Conservation (phyloP, 1,139 yeast species). For the Saccharomycopsis hybrid region DNA sequence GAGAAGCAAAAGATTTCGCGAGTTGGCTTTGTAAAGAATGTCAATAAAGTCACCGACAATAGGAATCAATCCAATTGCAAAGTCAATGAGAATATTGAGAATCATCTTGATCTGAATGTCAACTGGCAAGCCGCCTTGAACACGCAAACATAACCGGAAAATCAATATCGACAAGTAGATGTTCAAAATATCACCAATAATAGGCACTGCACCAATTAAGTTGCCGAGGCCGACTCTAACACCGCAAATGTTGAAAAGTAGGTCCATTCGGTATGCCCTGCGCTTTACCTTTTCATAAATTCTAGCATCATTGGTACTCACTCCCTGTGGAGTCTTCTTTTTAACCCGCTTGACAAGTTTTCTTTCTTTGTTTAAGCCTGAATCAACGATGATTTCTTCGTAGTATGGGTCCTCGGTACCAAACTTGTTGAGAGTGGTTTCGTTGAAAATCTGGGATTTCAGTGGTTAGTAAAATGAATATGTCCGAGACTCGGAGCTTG, state of each 20-base stretch:
- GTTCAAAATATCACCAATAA: constrained; percentile 51
- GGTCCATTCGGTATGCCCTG: constrained; percentile 60
- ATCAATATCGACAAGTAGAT: constrained; percentile 44
- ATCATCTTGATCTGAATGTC: constrained; percentile 46
- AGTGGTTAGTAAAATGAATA: no score
- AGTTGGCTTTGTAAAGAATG: constrained; percentile 67
- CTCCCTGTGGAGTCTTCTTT: constrained; percentile 43
- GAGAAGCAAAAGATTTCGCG: constrained; percentile 60
- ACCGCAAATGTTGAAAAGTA: constrained; percentile 58
- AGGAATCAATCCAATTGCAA: constrained; percentile 65
- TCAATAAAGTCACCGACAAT: constrained; percentile 64
- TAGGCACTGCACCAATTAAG: constrained; percentile 61
- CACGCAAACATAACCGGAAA: constrained; percentile 42
- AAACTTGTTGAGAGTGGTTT: constrained; percentile 29
- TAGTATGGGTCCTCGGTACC: constrained; percentile 66
- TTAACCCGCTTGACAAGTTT: constrained; percentile 29
- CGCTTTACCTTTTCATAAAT: constrained; percentile 49
- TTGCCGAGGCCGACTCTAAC: constrained; percentile 69
- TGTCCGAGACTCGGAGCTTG: no score
- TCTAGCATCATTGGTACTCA: constrained; percentile 47
- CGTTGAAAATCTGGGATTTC: constrained; percentile 20
- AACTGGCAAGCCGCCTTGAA: constrained; percentile 63
- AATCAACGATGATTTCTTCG: constrained; percentile 30
- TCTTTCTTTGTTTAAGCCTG: constrained; percentile 13
- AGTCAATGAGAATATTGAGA: constrained; percentile 57